Percentiles rank a stretch among this genome's conserved stretches.
Evolutionary conservation across 2,329 filamentous ascomycete species (phyloP).

Genomic region (Dryadomyces quercus-mongolicae): DNA sequence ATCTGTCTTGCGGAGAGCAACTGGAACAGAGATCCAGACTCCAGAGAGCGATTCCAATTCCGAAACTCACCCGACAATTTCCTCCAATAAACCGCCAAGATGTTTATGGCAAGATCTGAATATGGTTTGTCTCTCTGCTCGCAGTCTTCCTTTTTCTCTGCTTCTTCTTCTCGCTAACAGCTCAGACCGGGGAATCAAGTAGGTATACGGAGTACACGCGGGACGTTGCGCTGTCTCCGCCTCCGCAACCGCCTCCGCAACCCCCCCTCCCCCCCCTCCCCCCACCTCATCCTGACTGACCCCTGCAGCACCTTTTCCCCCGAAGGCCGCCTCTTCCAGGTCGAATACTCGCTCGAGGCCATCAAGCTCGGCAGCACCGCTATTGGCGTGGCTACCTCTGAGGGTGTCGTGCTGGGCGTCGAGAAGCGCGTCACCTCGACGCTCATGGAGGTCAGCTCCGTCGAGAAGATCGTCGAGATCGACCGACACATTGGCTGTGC

Average conservation of each 20-base stretch:
- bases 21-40: neutral
- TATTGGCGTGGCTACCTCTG: slow-evolving; percentile 91
- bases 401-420: slow-evolving; percentile 91
- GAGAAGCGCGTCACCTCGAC: slow-evolving; percentile 98
- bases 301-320: slow-evolving; percentile 84
- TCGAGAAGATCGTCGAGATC: slow-evolving; percentile 99
- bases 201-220: slow-evolving; percentile 14
- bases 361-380: slow-evolving; percentile 99
- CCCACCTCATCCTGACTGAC: neutral
- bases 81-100: slow-evolving; percentile 41
- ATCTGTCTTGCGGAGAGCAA: too few relatives aligned
- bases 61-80: neutral
- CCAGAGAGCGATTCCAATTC: neutral
- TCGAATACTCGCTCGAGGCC: slow-evolving; percentile 99
- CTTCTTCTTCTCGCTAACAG: neutral
- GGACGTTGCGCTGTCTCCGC: neutral
- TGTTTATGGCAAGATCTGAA: slow-evolving; percentile 99
- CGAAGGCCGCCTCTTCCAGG: slow-evolving; percentile 98
- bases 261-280: neutral
- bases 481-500: slow-evolving; percentile 97
- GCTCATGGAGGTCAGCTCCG: slow-evolving; percentile 90
- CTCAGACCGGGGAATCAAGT: slow-evolving; percentile 16
- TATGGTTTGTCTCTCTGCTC: slow-evolving; percentile 55
- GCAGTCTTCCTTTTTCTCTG: too few relatives aligned
- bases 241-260: neutral